A percentile compares a stretch with the other conserved stretches of the same genome.
phyloP scores from a whole-genome alignment of 371 early-diverging fungal species.

The Batkoa obscura region DNA sequence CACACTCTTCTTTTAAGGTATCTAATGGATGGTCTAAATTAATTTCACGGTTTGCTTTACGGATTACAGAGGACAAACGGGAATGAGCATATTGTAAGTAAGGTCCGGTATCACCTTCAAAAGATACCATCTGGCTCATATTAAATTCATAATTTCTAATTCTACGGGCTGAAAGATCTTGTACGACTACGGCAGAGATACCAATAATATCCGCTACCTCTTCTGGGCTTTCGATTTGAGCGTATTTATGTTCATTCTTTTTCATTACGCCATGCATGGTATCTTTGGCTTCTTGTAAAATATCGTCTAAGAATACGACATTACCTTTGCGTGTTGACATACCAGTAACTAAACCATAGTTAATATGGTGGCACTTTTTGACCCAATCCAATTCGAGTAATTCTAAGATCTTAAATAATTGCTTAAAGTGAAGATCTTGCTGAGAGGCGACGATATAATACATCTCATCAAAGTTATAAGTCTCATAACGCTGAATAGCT shows the following conservation, averaged over 20 bases:
- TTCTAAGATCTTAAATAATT: conserved; percentile 88
- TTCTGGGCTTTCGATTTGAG: conserved; percentile 69
- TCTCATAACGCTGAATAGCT: conserved; percentile 80
- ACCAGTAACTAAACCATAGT: conserved; percentile 94
- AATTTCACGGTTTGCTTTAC: conserved; percentile 32
- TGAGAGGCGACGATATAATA: conserved; percentile 92
- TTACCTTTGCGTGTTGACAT: conserved; percentile 98
- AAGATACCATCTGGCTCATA: conserved; percentile 87
- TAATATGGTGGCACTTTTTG: conserved; percentile 72
- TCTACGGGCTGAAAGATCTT: conserved; percentile 92
- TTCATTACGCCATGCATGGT: conserved; percentile 90
- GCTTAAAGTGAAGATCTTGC: conserved; percentile 92
- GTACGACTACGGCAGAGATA: conserved; percentile 83
- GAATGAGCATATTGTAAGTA: conserved; percentile 98
- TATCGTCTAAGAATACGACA: conserved; percentile 96
- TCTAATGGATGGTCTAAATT: conserved; percentile 17
- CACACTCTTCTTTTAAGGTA: conserved; percentile 51
- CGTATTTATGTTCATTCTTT: conserved; percentile 67
- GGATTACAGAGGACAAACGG: conserved; percentile 87
- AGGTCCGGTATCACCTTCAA: conserved; percentile 98
- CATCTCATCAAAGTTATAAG: conserved; percentile 84
- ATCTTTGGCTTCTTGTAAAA: conserved; percentile 78
- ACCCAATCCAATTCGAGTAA: conserved; percentile 65
- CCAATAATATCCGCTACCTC: conserved; percentile 61
- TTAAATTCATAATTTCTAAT: conserved; percentile 96